Evolutionary conservation across 2,329 filamentous ascomycete species (phyloP).

Genomic region (Bipolaris bicolor): DNA sequence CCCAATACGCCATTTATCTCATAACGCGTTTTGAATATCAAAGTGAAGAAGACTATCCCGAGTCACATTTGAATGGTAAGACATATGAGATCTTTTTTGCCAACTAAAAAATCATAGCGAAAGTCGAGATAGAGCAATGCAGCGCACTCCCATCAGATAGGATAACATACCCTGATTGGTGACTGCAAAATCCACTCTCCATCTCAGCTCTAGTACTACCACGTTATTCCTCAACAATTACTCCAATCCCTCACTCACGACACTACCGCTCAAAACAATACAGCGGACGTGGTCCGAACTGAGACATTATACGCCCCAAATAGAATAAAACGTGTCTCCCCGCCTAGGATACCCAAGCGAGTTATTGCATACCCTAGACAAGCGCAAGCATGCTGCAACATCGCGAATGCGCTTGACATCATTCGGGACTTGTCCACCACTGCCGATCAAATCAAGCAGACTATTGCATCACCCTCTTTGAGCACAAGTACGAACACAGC

Average conservation of each 20-base stretch:
- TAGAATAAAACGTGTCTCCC: not conserved
- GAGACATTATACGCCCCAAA: not conserved
- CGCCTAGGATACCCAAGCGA: not conserved
- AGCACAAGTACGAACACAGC: constrained; percentile 1
- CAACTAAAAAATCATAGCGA: no score
- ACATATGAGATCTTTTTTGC: no score
- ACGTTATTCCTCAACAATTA: not conserved
- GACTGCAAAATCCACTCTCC: no score
- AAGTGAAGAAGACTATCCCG: no score
- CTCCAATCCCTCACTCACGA: not conserved
- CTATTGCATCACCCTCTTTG: constrained; percentile 6
- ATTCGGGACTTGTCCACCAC: constrained; percentile 5
- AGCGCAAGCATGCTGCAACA: no score
- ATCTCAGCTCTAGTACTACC: not conserved
- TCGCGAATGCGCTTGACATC: constrained; percentile 11
- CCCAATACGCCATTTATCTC: no score
- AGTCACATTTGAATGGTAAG: no score
- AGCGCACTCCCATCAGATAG: no score
- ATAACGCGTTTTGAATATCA: no score
- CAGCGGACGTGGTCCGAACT: not conserved
- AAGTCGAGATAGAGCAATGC: no score
- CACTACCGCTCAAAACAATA: not conserved
- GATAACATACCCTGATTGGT: no score
- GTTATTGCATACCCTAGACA: not conserved
- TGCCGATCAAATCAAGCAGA: not conserved